Evolutionary conservation across 495 filamentous ascomycete genomes (phyloP).

Genomic region (Aspergillus kassunensis): DNA sequence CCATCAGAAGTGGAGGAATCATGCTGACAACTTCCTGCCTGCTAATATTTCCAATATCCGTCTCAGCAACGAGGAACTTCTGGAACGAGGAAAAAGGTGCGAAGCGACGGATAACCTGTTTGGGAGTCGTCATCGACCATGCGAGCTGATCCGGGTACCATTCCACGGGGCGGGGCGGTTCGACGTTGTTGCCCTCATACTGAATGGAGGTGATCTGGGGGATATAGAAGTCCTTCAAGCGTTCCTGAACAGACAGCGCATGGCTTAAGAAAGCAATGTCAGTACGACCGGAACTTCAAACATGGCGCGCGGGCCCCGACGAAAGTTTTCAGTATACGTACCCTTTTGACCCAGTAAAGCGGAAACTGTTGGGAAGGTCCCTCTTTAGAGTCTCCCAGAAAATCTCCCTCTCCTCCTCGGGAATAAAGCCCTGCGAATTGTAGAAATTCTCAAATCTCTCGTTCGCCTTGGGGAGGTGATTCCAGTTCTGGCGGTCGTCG

Average conservation of each 20-base stretch:
- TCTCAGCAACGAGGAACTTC: constrained; percentile 97
- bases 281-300: neutral
- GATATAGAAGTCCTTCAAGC: constrained; percentile 80
- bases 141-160: constrained; percentile 95
- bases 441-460: constrained; percentile 79
- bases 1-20: constrained; percentile 94
- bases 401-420: constrained; percentile 64
- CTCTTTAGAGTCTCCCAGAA: constrained; percentile 80
- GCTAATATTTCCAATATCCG: constrained; percentile 93
- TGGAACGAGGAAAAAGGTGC: constrained; percentile 92
- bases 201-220: constrained; percentile 80
- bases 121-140: constrained; percentile 94
- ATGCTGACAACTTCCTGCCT: constrained; percentile 97
- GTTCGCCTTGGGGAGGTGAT: constrained; percentile 65
- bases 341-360: constrained; percentile 91
- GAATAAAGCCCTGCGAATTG: constrained; percentile 65
- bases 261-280: constrained; percentile 48
- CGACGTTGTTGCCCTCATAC: constrained; percentile 74
- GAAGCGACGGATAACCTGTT: constrained; percentile 86
- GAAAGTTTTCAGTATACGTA: constrained; percentile 27
- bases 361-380: constrained; percentile 92
- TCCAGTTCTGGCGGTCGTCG: constrained; percentile 38
- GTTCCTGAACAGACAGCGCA: constrained; percentile 79
- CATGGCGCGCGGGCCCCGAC: neutral
- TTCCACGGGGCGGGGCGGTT: constrained; percentile 71